These are phyloP conservation scores for Pichia nakasei DNA, from an alignment of 805 yeast genomes.

Conservation along the genomic window DNA sequence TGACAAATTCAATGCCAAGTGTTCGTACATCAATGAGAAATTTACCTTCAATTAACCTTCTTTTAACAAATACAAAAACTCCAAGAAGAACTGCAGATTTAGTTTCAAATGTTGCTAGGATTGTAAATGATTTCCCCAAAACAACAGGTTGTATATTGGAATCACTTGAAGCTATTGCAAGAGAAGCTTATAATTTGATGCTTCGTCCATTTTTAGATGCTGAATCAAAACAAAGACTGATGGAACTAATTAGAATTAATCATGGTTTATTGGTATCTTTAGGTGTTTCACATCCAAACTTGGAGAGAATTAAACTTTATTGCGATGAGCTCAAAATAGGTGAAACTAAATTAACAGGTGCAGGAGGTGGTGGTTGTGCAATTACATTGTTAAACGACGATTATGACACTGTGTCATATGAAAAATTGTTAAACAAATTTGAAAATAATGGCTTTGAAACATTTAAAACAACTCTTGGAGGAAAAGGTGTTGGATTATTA, in stretches of 20 bases:
- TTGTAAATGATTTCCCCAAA: slow-evolving; percentile 44
- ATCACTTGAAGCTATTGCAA: slow-evolving; percentile 67
- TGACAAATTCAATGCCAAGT: slow-evolving; percentile 45
- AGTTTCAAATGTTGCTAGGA: slow-evolving; percentile 64
- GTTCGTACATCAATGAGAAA: slow-evolving; percentile 59
- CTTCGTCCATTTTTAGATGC: slow-evolving; percentile 39
- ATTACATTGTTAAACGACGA: slow-evolving; percentile 63
- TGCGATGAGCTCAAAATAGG: slow-evolving; percentile 64
- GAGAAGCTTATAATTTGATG: slow-evolving; percentile 63
- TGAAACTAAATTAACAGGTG: slow-evolving; percentile 91
- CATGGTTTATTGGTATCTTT: slow-evolving; percentile 80
- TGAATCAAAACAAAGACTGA: slow-evolving; percentile 34
- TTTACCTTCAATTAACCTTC: slow-evolving; percentile 64
- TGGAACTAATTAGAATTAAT: slow-evolving; percentile 65
- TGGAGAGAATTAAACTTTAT: slow-evolving; percentile 64
- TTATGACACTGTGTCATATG: slow-evolving; percentile 24
- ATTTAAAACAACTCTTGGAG: slow-evolving; percentile 77
- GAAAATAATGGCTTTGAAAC: slow-evolving; percentile 53
- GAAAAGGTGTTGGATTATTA: slow-evolving; percentile 71
- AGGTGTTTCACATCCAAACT: slow-evolving; percentile 89
- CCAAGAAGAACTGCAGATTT: slow-evolving; percentile 81
- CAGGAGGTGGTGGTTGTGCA: slow-evolving; percentile 99
- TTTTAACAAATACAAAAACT: slow-evolving; percentile 78
- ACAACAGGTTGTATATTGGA: slow-evolving; percentile 53
- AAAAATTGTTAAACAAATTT: slow-evolving; percentile 30